A percentile compares a stretch with the other conserved stretches of the same genome.
Evolutionary conservation across 352 stramenopile species (phyloP).

Genomic region (Elongisporangium prolatum): DNA sequence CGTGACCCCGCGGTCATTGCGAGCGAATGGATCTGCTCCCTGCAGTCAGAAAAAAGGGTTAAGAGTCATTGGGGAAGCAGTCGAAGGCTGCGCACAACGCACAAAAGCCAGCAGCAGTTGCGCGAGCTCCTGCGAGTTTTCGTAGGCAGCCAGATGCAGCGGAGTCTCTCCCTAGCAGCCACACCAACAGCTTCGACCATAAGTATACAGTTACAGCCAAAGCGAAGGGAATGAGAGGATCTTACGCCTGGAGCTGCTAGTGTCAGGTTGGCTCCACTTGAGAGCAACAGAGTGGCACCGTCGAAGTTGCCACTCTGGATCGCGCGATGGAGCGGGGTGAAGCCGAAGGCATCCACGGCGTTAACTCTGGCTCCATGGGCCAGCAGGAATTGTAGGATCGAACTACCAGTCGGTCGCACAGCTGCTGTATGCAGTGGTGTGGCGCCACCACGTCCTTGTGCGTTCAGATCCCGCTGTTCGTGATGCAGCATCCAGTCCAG

Average conservation of each 20-base stretch:
- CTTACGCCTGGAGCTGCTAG: slow-evolving; percentile 21
- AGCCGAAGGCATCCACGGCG: slow-evolving; percentile 21
- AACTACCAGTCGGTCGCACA: background rate
- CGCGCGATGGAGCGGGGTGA: slow-evolving; percentile 25
- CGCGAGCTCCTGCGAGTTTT: slow-evolving; percentile 25
- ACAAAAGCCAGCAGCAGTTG: slow-evolving; percentile 27
- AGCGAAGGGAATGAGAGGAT: background rate
- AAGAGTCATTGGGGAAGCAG: background rate
- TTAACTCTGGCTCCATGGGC: slow-evolving; percentile 17
- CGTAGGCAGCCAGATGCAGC: slow-evolving; percentile 28
- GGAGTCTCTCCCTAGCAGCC: slow-evolving; percentile 15
- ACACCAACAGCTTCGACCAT: background rate
- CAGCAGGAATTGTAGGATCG: slow-evolving; percentile 18
- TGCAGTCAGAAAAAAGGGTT: slow-evolving; percentile 5
- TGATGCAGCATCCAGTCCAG: slow-evolving; percentile 15
- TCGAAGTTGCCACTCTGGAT: slow-evolving; percentile 24
- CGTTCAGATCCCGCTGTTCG: slow-evolving; percentile 10
- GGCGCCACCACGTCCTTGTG: slow-evolving; percentile 10
- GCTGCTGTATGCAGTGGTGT: slow-evolving; percentile 20
- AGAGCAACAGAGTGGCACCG: slow-evolving; percentile 21
- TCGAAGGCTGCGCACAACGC: slow-evolving; percentile 1
- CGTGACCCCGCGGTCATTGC: slow-evolving; percentile 22
- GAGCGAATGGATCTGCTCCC: slow-evolving; percentile 26
- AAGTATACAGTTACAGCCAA: background rate
- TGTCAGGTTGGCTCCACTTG: slow-evolving; percentile 22